Base-by-base conservation (phyloP, 108 stramenopile genomes). In the Skeletonema potamos region DNA sequence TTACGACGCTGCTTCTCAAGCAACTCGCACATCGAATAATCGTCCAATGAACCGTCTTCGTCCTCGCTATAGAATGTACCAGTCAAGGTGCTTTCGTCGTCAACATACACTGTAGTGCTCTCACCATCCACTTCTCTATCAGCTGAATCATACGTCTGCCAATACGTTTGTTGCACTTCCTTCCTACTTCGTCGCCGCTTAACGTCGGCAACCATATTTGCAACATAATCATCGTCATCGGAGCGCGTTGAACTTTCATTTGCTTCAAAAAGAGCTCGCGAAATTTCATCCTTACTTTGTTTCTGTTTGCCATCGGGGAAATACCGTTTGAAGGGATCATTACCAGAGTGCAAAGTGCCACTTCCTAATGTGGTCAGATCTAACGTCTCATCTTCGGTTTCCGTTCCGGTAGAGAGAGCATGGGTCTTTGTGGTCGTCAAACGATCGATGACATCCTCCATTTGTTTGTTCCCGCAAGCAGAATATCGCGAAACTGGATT, bases 221-320 rank as follows among this genome's bases (percentile, higher is more conserved):
- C 37, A 59, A 59, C 29, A 59, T 39, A 59, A 59, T 59, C 58
- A 13, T 59, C 58, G 18, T 59, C 58, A 36, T 59, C 37, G 37
- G 3, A 6, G 43, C 27, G 58, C 9, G 27, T n/a, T 13, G 6
- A 37, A 59, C 22, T 24, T n/a, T 22, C 48, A 4, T 34, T 34
- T 4, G 34, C 34, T 6, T 34, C 34, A 34, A 6, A 34, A 7
- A 34, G 34, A 6, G 34, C 34, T 34, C 34, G 34, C 7, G 34
- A 34, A 34, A 34, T 7, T 34, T 34, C 34, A 34, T 34, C 34
- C 34, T 7, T 34, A 7, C 34, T 34, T 34, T 34, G 34, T 34
- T 4, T 34, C 34, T 34, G 34, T 34, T 34, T 34, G 7, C 34
- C 34, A 34, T 6, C 34, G 34, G 34, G 7, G 34, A 34, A 6